Evolutionary conservation across 768 basidiomycete species (phyloP).

Genomic region (Boletus reticulatus): DNA sequence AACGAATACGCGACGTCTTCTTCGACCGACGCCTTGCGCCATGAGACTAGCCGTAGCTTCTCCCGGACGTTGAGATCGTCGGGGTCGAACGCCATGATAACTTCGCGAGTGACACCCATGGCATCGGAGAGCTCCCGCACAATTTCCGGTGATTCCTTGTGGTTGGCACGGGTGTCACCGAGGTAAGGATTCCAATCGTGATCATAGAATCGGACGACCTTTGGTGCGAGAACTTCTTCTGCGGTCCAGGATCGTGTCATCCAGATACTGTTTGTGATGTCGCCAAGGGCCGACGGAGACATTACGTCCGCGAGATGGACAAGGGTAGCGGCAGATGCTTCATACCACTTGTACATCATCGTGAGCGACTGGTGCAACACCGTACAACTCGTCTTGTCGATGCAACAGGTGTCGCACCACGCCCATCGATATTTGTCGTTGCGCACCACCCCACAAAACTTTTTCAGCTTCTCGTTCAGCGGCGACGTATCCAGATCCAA

Average conservation of each 20-base stretch:
- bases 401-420: not conserved
- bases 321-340: not conserved
- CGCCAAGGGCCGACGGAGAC: not conserved
- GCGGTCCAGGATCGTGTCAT: not conserved
- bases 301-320: not conserved
- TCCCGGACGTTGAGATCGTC: not conserved
- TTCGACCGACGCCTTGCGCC: not conserved
- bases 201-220: conserved; percentile 1
- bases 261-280: not conserved
- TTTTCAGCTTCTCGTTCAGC: not conserved
- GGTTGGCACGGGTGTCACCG: not conserved
- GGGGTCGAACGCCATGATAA: not conserved
- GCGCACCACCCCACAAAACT: not conserved
- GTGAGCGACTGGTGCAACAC: conserved; percentile 1
- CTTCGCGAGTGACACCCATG: not conserved
- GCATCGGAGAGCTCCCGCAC: not conserved
- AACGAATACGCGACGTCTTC: not conserved
- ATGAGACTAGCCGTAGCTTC: not conserved
- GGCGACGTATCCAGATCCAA: not conserved
- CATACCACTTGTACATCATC: not conserved
- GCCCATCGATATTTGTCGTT: not conserved
- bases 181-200: not conserved
- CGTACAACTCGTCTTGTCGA: not conserved
- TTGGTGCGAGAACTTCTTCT: not conserved
- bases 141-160: not conserved